Conservation (phyloP, 1,284 basidiomycete genomes). For the Earliella scabrosa region DNA sequence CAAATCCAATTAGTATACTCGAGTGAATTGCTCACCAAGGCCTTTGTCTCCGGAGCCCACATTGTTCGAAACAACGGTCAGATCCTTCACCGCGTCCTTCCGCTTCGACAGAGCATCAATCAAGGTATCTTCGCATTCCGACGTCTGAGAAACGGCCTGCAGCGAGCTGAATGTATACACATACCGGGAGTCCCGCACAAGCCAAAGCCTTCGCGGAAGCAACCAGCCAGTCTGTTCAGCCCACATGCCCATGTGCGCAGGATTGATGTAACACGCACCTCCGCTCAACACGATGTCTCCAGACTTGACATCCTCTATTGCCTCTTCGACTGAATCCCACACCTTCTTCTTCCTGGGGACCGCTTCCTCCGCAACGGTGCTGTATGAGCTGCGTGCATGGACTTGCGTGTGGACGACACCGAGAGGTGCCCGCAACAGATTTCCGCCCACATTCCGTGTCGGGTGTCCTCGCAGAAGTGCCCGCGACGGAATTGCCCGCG, state of each 20-base stretch:
- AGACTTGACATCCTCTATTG: slow-evolving; percentile 57
- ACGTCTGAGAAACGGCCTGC: neutral
- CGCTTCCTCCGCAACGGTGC: slow-evolving; percentile 30
- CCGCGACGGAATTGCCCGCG: slow-evolving; percentile 19
- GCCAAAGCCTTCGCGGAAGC: slow-evolving; percentile 81
- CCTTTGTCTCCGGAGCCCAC: slow-evolving; percentile 81
- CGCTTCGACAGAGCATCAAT: slow-evolving; percentile 80
- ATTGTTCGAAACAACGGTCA: slow-evolving; percentile 92
- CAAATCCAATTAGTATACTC: no score
- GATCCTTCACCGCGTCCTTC: slow-evolving; percentile 63
- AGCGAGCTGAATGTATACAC: slow-evolving; percentile 7
- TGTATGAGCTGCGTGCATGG: slow-evolving; percentile 25
- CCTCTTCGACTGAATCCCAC: slow-evolving; percentile 57
- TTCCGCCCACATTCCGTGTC: slow-evolving; percentile 20
- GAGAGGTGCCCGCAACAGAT: slow-evolving; percentile 12
- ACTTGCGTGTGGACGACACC: slow-evolving; percentile 1
- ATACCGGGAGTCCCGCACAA: slow-evolving; percentile 76
- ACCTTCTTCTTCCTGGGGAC: slow-evolving; percentile 50
- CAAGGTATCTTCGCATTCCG: slow-evolving; percentile 66
- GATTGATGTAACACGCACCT: slow-evolving; percentile 51
- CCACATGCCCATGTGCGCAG: neutral
- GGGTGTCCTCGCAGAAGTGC: slow-evolving; percentile 15
- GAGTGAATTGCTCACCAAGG: slow-evolving; percentile 59
- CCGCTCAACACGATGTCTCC: slow-evolving; percentile 80
- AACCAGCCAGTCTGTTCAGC: no score